Base-by-base conservation (phyloP, 192 early-diverging fungal species). In the Backusella mclennaniae region DNA sequence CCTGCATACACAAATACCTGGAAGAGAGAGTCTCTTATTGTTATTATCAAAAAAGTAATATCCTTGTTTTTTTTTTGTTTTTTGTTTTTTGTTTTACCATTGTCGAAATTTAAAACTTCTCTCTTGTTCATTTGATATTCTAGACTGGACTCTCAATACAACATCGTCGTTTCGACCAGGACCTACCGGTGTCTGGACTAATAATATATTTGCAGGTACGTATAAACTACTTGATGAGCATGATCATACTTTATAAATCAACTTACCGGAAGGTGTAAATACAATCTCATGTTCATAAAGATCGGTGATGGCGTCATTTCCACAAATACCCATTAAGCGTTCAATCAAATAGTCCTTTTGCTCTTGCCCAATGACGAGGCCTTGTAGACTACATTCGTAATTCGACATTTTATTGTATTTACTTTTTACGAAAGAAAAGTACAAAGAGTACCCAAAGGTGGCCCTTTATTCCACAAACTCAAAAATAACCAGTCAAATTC, bases 101-200 rank as follows among this genome's bases (percentile, higher is more conserved):
- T 84, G 79, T 77, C 78, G 79, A 73, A 69, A 63, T 26, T 41
- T 84, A 59, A 75, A 77, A 49, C 70, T 82, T 72, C 74, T 84
- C 68, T 82, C 74, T 52, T 76, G 83, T 83, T 82, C 85, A 78
- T 44, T 85, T 73, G 70, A 83, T 76, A 76, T 86, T 85, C 52
- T 83, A 73, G 87, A 86, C 35, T 83, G 79, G 56, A 95, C 79
- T 44, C 92, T 84, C 39, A 95, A 81, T 29, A 91, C 80, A 41
- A 92, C 85, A 85, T 96, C 93, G 41, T 94, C 92, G 70, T 93
- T 90, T 42, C 94, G 84, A 35, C 83, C 79, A 56, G 91, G 91
- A 67, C 94, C 94, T 44, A 85, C 77, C 0, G 91, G 88, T 36
- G 93, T 94, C 74, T 91, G 87, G 21, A 88, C 89, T 87, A 83